Base-by-base conservation (phyloP, 176 grass and related monocot genomes). In the Oryza longistaminata region DNA sequence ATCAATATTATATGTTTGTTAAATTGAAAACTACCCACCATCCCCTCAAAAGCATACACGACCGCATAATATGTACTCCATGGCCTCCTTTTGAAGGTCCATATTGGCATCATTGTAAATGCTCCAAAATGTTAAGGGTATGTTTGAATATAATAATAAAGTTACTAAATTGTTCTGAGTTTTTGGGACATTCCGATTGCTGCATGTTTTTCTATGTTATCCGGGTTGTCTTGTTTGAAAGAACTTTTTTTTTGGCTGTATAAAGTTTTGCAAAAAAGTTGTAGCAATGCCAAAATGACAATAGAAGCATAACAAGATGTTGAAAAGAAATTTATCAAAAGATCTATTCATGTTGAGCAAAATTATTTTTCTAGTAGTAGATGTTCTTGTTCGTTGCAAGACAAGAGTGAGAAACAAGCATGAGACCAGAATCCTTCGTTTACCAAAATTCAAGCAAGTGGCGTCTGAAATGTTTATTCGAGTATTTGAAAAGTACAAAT, bases 31-130 rank as follows among this genome's bases (percentile, higher is more conserved):
- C 83, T 85, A 73, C 82, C 83, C 73, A 81, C 89, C 84, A 85
- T 52, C 64, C 46, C 89, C 90, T 94, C 82, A 94, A 94, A 94
- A 92, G 89, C 79, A 84, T 92, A 92, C 22, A 90, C 74, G 70
- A 73, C 92, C 81, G 77, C 76, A 90, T 87, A 70, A 85, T 92
- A 86, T 73, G 90, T 44, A 70, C 73, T 86, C 76, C 70, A 76
- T 81, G 39, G 60, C 48, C 42, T 73, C 76, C 68, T 89, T 89
- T 78, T 42, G 26, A 83, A 89, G 86, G 85, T 87, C 90, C 75
- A 91, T 65, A 73, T 81, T 64, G 74, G 83, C 85, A 88, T 71
- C 78, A 79, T 90, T 87, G 62, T 82, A 82, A 82, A 90, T 86
- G 64, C 33, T 62, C 24, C 42, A 35, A 27, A 69, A 68, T 66